A percentile compares a stretch with the other conserved stretches of the same genome.
phyloP scores from a whole-genome alignment of 1,284 basidiomycete genomes.

The Cronartium quercuum region DNA sequence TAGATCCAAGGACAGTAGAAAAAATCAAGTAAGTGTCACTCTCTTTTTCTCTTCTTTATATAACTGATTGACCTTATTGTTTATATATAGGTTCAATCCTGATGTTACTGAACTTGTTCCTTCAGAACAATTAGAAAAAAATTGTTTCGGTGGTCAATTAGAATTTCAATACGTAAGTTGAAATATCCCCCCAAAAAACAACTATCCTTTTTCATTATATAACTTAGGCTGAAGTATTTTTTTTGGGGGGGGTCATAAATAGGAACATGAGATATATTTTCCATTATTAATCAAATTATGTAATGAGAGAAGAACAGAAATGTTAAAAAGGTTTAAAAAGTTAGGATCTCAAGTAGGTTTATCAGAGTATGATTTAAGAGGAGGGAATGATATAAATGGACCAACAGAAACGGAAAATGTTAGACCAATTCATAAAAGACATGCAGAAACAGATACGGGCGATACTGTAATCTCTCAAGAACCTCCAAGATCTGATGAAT shows the following conservation, averaged over 20 bases:
- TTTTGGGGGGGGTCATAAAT: background rate
- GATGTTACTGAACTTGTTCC: constrained; percentile 65
- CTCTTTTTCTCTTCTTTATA: background rate
- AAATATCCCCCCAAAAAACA: constrained; percentile 59
- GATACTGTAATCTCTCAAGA: background rate
- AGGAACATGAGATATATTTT: constrained; percentile 24
- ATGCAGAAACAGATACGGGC: background rate
- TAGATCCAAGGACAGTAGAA: constrained; percentile 82
- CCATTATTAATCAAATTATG: constrained; percentile 9
- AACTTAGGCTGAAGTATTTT: background rate
- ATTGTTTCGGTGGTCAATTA: constrained; percentile 68
- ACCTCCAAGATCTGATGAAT: background rate
- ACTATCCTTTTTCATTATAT: background rate
- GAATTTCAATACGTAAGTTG: constrained; percentile 69
- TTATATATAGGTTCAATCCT: constrained; percentile 61
- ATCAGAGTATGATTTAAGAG: constrained; percentile 15
- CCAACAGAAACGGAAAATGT: background rate
- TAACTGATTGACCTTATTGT: background rate
- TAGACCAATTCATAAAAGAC: background rate
- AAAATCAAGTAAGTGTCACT: constrained; percentile 57
- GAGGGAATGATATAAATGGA: background rate
- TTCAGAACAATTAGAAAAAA: constrained; percentile 66
- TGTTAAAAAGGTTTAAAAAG: too few relatives aligned
- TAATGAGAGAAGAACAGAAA: background rate
- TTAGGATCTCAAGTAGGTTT: too few relatives aligned